Base-by-base conservation (phyloP, 306 rosid genomes). In the Lupinus albus region DNA sequence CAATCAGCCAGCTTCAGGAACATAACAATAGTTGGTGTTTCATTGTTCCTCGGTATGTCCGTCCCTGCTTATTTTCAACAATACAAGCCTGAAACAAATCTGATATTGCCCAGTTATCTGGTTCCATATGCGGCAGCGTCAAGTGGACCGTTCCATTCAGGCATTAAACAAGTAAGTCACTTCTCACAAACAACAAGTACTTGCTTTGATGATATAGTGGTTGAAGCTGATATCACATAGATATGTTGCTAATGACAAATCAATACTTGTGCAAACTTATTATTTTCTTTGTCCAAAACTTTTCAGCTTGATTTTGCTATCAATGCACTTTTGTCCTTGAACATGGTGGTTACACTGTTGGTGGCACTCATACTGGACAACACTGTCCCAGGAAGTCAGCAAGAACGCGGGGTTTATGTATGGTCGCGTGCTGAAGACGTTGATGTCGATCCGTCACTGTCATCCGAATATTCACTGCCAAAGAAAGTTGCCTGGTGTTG, bases 31-130 rank as follows among this genome's bases (percentile, higher is more conserved):
- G 89, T 88, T 30, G 98, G 98, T 0, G 83, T 84, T 47, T 87
- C 98, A 0, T 80, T 89, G 84, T 93, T 93, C 86, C 87, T 93
- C 13, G 96, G 98, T n/a, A 81, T 93, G 78, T 93, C 98, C 4
- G 61, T 93, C 53, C 97, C 97, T 59, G 82, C 98, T 38, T 93
- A 93, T 81, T 87, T 93, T 82, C 98, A 93, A 75, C 97, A 82
- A 67, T 93, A 84, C 74, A 93, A 88, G 57, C 74, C 94, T 15
- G 88, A 72, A 50, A 56, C 83, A 49, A 81, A 80, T 79, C 82
- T 89, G 67, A 83, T 93, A 52, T 83, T 93, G 28, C 98, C 98
- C 8, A 82, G 89, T 76, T 89, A 93, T 79, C 77, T 93, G 46
- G 76, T 93, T 83, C 95, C 94, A 16, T 93, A 84, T n/a, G 80